Conservation (phyloP, 78 protist species). For the Thecamonas trahens region DNA sequence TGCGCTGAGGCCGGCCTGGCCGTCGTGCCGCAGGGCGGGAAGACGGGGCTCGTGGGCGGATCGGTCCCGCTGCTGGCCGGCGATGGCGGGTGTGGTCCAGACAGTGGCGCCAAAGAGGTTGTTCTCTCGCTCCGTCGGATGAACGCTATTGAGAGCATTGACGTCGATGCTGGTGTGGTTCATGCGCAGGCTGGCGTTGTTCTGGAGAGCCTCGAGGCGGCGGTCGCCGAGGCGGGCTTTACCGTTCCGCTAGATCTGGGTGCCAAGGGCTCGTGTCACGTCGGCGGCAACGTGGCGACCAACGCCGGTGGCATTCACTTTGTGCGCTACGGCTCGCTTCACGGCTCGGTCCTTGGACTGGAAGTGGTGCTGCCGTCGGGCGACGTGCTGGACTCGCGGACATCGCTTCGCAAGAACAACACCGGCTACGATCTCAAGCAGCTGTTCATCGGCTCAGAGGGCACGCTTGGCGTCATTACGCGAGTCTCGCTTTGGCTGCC, state of each 20-base stretch:
- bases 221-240: slow-evolving; percentile 44
- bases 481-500: slow-evolving; percentile 34
- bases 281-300: slow-evolving; percentile 92
- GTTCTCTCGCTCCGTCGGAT: slow-evolving; percentile 50
- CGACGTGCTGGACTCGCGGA: slow-evolving; percentile 44
- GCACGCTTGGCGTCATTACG: slow-evolving; percentile 93
- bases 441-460: slow-evolving; percentile 92
- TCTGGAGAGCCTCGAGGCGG: slow-evolving; percentile 49
- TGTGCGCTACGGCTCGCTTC: slow-evolving; percentile 84
- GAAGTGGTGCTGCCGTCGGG: slow-evolving; percentile 83
- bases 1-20: slow-evolving; percentile 37
- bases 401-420: slow-evolving; percentile 75
- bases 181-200: slow-evolving; percentile 71
- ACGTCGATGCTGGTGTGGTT: background rate
- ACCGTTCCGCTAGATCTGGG: slow-evolving; percentile 90
- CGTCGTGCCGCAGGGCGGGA: slow-evolving; percentile 93
- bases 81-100: too few species aligned
- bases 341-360: slow-evolving; percentile 78
- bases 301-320: slow-evolving; percentile 93
- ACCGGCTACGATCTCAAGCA: slow-evolving; percentile 90
- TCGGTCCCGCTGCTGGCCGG: too few species aligned
- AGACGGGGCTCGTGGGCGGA: slow-evolving; percentile 92
- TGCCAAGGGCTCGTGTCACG: slow-evolving; percentile 86
- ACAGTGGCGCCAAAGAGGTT: slow-evolving; percentile 67
- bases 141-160: slow-evolving; percentile 39